Evolutionary conservation across 176 grass and related monocot genomes (phyloP).

Genomic region (Zoysia pacifica): DNA sequence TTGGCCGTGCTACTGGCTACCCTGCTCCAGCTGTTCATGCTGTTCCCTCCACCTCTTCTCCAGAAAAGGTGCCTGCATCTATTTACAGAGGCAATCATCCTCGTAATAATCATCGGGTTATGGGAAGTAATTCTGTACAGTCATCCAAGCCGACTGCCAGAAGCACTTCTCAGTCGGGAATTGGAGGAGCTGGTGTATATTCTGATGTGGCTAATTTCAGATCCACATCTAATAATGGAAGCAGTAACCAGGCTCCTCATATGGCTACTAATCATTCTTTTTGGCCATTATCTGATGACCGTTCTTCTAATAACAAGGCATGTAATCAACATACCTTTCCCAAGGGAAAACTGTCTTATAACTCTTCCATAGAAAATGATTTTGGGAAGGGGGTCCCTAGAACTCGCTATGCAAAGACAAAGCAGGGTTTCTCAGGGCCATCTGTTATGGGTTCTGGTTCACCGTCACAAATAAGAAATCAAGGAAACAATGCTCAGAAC

Average conservation of each 20-base stretch:
- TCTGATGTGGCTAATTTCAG: slow-evolving; percentile 57
- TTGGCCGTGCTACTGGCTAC: slow-evolving; percentile 39
- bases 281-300: slow-evolving; percentile 41
- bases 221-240: slow-evolving; percentile 45
- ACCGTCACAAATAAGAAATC: slow-evolving; percentile 51
- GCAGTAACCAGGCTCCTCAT: slow-evolving; percentile 28
- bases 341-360: slow-evolving; percentile 41
- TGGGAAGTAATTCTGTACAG: slow-evolving; percentile 43
- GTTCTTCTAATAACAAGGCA: slow-evolving; percentile 46
- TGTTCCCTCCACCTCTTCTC: slow-evolving; percentile 39
- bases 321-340: slow-evolving; percentile 45
- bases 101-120: slow-evolving; percentile 26
- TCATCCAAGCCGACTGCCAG: slow-evolving; percentile 51
- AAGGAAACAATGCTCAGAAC: slow-evolving; percentile 48
- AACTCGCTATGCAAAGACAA: slow-evolving; percentile 51
- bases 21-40: slow-evolving; percentile 39
- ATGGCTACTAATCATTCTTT: slow-evolving; percentile 45
- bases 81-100: slow-evolving; percentile 35
- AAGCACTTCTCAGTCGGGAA: slow-evolving; percentile 50
- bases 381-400: slow-evolving; percentile 41
- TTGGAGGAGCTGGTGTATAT: slow-evolving; percentile 53
- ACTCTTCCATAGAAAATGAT: slow-evolving; percentile 40
- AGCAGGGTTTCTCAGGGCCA: slow-evolving; percentile 48
- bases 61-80: slow-evolving; percentile 44
- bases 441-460: slow-evolving; percentile 48